Evolutionary conservation across 23 red algal species (phyloP).

Genomic region (Gracilaria gracilis): DNA sequence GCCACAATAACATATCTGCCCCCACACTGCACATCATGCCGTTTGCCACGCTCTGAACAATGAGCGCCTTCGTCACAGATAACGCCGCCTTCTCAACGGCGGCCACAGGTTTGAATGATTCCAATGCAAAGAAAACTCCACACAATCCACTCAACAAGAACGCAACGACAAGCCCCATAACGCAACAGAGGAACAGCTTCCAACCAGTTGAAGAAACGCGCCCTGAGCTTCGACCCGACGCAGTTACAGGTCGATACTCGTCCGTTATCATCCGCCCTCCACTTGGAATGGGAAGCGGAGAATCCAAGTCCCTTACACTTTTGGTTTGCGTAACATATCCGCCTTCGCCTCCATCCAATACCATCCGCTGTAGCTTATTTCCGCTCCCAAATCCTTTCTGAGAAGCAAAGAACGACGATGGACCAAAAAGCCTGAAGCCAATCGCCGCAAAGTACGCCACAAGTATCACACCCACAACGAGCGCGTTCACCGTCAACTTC

Average conservation of each 20-base stretch:
- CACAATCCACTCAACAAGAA: constrained; percentile 38
- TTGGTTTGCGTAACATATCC: constrained; percentile 5
- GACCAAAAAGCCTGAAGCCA: constrained; percentile 63
- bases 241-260: constrained; percentile 57
- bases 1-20: constrained; percentile 50
- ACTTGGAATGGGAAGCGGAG: constrained; percentile 45
- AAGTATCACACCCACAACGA: constrained; percentile 17
- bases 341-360: constrained; percentile 11
- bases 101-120: constrained; percentile 7
- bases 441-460: constrained; percentile 26
- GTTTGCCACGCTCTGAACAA: constrained; percentile 51
- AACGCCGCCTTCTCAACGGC: constrained; percentile 2
- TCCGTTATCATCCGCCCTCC: constrained; percentile 46
- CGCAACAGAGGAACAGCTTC: constrained; percentile 59
- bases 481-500: constrained; percentile 5
- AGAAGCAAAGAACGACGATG: constrained; percentile 51
- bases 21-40: constrained; percentile 65
- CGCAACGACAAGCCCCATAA: constrained; percentile 37
- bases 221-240: constrained; percentile 38
- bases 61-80: constrained; percentile 26
- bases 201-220: constrained; percentile 35
- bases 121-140: constrained; percentile 54
- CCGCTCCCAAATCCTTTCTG: constrained; percentile 27
- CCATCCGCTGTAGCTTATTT: constrained; percentile 26
- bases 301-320: not conserved